Evolutionary conservation across 2,329 filamentous ascomycete species (phyloP).

Genomic region (Hymenoscyphus occultus): DNA sequence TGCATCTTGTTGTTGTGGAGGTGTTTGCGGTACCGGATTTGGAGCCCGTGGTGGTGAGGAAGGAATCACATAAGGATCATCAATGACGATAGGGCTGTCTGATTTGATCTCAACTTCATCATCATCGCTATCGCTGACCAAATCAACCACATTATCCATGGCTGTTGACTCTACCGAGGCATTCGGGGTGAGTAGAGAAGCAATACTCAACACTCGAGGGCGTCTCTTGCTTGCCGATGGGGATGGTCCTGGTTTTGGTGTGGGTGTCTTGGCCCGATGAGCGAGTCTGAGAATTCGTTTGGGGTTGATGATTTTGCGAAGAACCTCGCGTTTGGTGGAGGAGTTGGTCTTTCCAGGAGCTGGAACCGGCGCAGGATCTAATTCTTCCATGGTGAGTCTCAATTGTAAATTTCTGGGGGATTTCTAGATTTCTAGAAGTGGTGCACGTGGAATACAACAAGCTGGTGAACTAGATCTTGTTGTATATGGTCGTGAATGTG

Average conservation of each 20-base stretch:
- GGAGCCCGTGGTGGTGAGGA: neutral
- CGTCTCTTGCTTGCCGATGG: neutral
- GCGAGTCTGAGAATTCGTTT: neutral
- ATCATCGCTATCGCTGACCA: neutral
- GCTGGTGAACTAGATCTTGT: neutral
- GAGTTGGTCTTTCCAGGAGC: neutral
- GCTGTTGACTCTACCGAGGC: neutral
- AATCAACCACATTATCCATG: neutral
- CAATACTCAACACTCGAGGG: neutral
- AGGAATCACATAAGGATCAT: too few species aligned
- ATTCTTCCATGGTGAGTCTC: conserved; percentile 1
- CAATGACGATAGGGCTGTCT: too few species aligned
- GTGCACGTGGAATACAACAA: neutral
- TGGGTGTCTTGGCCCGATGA: neutral
- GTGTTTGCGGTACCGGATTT: neutral
- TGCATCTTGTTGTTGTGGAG: neutral
- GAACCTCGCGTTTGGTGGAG: neutral
- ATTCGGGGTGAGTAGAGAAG: neutral
- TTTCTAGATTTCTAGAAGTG: neutral
- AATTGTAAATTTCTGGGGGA: neutral
- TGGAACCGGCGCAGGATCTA: neutral
- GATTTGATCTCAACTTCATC: neutral
- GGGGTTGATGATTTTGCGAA: neutral
- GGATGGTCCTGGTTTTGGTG: neutral
- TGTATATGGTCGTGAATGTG: neutral